phyloP scores from a whole-genome alignment of 73 alveolate species.

The Blepharisma japonicum region DNA sequence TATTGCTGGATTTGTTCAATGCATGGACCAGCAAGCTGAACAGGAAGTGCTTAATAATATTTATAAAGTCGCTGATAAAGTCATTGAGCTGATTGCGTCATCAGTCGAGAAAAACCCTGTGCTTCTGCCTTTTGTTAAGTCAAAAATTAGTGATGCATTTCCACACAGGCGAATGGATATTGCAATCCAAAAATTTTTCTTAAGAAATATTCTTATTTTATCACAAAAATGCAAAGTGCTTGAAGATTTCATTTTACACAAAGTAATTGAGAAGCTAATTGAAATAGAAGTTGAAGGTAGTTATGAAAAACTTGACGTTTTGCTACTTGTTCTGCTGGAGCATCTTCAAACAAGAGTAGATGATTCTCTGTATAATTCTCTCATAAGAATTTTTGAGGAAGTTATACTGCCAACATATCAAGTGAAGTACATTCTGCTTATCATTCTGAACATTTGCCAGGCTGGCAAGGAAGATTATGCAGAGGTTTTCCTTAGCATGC shows the following conservation, averaged over 20 bases:
- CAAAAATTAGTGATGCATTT: background rate
- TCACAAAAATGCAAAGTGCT: background rate
- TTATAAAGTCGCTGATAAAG: background rate
- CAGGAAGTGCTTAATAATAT: background rate
- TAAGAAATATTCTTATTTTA: background rate
- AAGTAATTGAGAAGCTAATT: background rate
- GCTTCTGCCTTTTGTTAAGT: background rate
- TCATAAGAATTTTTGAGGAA: background rate
- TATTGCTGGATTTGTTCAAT: slow-evolving; percentile 10
- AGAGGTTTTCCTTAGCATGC: slow-evolving; percentile 2
- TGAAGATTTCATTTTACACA: background rate
- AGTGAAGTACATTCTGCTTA: background rate
- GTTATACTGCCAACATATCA: slow-evolving; percentile 11
- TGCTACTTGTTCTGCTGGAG: background rate
- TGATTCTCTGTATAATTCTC: background rate
- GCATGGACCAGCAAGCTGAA: background rate
- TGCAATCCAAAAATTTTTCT: background rate
- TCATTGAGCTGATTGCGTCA: background rate
- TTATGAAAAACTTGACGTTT: background rate
- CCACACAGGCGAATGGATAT: background rate
- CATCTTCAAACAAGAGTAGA: background rate
- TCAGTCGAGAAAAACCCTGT: background rate
- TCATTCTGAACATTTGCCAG: background rate
- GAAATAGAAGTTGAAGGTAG: background rate
- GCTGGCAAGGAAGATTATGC: background rate